These are phyloP conservation scores for Ustilago cynodontis DNA, from an alignment of 1,284 basidiomycete species.

Conservation along the genomic window DNA sequence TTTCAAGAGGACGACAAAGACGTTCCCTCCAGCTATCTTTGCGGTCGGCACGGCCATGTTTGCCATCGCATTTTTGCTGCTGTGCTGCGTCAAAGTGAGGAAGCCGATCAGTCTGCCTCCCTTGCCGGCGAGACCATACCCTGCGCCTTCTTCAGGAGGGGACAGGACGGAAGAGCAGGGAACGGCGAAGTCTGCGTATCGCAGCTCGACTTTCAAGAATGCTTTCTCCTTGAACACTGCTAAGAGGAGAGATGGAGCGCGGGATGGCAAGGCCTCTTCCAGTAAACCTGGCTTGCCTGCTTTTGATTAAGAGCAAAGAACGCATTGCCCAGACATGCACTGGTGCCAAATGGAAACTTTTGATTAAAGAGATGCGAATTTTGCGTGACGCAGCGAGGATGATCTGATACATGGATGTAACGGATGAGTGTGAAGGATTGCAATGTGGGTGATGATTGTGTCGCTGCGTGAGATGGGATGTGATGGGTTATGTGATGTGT, in stretches of 20 bases:
- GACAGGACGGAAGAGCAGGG: constrained; percentile 6
- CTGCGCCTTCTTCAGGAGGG: background rate
- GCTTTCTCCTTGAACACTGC: constrained; percentile 34
- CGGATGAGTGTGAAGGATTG: too few relatives aligned
- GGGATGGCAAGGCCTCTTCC: background rate
- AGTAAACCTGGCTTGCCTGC: constrained; percentile 24
- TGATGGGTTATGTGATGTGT: background rate
- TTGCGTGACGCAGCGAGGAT: background rate
- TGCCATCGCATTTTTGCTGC: constrained; percentile 29
- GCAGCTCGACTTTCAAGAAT: constrained; percentile 30
- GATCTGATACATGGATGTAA: too few relatives aligned
- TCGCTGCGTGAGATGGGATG: background rate
- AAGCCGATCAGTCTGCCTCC: constrained; percentile 52
- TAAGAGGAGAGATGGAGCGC: background rate
- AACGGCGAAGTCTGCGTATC: constrained; percentile 14
- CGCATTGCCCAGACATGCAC: background rate
- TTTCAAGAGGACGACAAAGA: constrained; percentile 52
- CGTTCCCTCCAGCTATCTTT: constrained; percentile 58
- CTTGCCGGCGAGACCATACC: constrained; percentile 52
- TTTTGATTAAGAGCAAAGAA: constrained; percentile 3
- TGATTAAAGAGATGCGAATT: background rate
- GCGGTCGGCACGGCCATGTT: constrained; percentile 45
- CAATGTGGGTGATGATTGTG: too few relatives aligned
- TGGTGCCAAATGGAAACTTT: background rate
- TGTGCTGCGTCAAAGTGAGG: constrained; percentile 55